Conservation (phyloP, 1,284 basidiomycete genomes). For the Anthracocystis walkeri region DNA sequence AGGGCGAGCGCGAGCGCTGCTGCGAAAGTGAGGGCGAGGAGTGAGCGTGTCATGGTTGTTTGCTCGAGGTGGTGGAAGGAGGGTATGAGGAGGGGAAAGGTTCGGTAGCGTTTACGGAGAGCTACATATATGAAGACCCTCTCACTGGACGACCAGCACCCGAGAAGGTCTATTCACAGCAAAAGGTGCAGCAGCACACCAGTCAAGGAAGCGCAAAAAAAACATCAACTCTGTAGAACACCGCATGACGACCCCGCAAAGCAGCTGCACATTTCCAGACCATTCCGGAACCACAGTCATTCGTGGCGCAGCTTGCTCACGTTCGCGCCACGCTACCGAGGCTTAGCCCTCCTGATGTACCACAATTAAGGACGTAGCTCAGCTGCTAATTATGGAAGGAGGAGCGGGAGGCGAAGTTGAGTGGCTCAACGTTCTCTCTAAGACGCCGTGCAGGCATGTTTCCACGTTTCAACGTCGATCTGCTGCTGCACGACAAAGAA, state of each 20-base stretch:
- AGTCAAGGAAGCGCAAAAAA: background rate
- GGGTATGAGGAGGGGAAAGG: background rate
- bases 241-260: background rate
- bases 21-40: slow-evolving; percentile 17
- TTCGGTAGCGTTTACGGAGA: background rate
- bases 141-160: background rate
- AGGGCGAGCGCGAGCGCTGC: slow-evolving; percentile 14
- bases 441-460: background rate
- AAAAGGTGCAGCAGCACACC: background rate
- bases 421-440: background rate
- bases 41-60: slow-evolving; percentile 22
- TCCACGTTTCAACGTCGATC: too few species aligned
- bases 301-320: background rate
- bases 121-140: background rate
- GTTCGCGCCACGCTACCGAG: background rate
- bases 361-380: slow-evolving; percentile 21
- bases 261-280: slow-evolving; percentile 3
- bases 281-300: background rate
- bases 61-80: too few species aligned
- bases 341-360: slow-evolving; percentile 4
- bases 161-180: too few species aligned
- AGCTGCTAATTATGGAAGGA: slow-evolving; percentile 16
- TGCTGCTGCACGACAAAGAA: background rate
- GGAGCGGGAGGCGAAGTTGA: slow-evolving; percentile 6
- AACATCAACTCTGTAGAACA: background rate